A percentile compares a stretch with the other conserved stretches of the same genome.
phyloP scores from a whole-genome alignment of 2,329 filamentous ascomycete genomes.

The Aspergillus tamarii region DNA sequence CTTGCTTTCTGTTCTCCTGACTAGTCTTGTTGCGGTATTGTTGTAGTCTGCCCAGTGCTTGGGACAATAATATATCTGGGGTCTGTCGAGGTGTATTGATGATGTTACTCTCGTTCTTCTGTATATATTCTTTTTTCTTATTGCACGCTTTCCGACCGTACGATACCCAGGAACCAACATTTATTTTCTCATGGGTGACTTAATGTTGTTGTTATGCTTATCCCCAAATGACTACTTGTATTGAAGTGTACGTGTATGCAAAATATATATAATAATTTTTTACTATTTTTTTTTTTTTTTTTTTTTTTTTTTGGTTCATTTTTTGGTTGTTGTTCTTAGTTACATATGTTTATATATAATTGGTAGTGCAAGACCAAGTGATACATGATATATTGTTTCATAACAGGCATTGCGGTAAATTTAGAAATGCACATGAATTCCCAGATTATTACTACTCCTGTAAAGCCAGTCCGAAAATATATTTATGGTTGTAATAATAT shows the following conservation, averaged over 20 bases:
- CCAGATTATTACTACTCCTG: not conserved
- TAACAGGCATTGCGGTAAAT: not conserved
- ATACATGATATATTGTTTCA: not conserved
- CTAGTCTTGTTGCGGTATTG: not conserved
- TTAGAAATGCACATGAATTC: not conserved
- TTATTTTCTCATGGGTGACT: not conserved
- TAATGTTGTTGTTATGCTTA: not conserved
- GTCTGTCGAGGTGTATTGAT: not conserved
- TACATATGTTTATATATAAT: no score
- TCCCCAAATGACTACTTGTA: not conserved
- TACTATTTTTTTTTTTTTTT: not conserved
- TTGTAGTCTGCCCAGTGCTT: not conserved
- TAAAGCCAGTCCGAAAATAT: not conserved
- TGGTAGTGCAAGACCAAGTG: no score
- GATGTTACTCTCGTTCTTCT: not conserved
- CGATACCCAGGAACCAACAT: not conserved
- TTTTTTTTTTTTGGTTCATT: no score
- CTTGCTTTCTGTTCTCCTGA: constrained; percentile 1
- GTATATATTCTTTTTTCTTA: not conserved
- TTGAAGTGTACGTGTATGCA: not conserved
- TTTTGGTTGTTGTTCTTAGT: no score
- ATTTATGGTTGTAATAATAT: not conserved
- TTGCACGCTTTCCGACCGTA: not conserved
- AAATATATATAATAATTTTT: not conserved
- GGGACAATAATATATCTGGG: not conserved